Base-by-base conservation (phyloP, 2,329 filamentous ascomycete species). In the Albifimbria verrucaria region DNA sequence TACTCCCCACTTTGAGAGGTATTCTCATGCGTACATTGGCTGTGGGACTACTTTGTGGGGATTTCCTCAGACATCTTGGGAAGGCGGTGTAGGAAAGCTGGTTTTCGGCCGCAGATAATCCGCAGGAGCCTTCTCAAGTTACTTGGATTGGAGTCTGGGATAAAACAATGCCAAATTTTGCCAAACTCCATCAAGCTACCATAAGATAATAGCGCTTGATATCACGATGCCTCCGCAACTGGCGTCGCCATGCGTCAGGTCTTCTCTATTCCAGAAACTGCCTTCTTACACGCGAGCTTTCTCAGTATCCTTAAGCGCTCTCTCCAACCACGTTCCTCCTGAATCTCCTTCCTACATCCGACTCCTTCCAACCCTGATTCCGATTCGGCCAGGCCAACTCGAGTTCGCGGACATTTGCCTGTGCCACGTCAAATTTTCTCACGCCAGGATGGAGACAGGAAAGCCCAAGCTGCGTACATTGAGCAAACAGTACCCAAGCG, bases 271-370 rank as follows among this genome's bases (percentile, higher is more conserved):
- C 46, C 65, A 65, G 49, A 5, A 15, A 4, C 12, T 39, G 12
- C 32, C 32, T 5, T 39, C 32, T 5, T 39, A 12, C 32, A 55
- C 62, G n/a, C 64, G 68, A 53, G 57, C 58, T 28, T 69, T 73
- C 54, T 71, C 70, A 21, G 67, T 65, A 7, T 69, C 68, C 22
- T 58, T 66, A 49, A 58, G 68, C 46, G 70, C 72, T 64, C 53
- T 67, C 7, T 72, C 73, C 48, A 77, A 83, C 55, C 75, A 77
- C 46, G 89, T 92, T 58, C 87, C 88, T 18, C 93, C 94, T 48
- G 90, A 97, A 68, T 96, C 92, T 32, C 93, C 94, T 46, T 82
- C 83, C 59, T 97, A 89, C 77, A 89, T 97, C 73, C 85, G 90
- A 59, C 78, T 97, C 52, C 92, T 47, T 79, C 80, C 60, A 82